Base-by-base conservation (phyloP, 768 basidiomycete species). In the Lentinula guzmanii region DNA sequence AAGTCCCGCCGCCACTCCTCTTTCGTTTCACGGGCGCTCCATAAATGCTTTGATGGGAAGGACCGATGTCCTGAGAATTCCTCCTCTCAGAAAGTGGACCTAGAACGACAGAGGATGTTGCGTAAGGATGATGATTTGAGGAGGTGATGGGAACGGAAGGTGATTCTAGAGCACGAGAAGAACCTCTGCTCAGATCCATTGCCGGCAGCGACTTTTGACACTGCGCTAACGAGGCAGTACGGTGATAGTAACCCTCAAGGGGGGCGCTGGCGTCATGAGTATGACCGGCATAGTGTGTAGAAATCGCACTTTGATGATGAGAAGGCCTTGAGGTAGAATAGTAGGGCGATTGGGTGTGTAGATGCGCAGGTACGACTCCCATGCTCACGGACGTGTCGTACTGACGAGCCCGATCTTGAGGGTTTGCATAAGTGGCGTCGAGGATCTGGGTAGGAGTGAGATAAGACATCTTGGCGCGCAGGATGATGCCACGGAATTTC, bases 381-480 rank as follows among this genome's bases (percentile, higher is more conserved):
- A 21, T 7, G n/a, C 43, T 56, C 3, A n/a, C 5, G 16, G 18
- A 43, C 10, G 39, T 5, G 5, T 21, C 41, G 39, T 33, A 39
- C n/a, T 45, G 55, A 43, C n/a, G 39, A 16, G 24, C 2, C 5
- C 11, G 55, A 13, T 56, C 2, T 28, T 15, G 24, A 43, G 21
- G 5, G 11, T n/a, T 7, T 48, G 16, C 21, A 24, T 48, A 24
- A 24, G 46, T 2, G 18, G 55, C 55, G 21, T 37, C 28, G 41
- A 56, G 55, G 41, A 56, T 56, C 55, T 56, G 55, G 1, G 18
- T 41, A 24, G 55, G 55, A 28, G 39, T 56, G 55, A 56, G 55
- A 21, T 56, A 56, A 4, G 55, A 41, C 55, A 56, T 56, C 15
- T 7, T 10, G 9, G 37, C 7, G n/a, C n/a, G 37, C 10, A 37